Base-by-base conservation (phyloP, 805 yeast genomes). In the Candida broadrunensis region DNA sequence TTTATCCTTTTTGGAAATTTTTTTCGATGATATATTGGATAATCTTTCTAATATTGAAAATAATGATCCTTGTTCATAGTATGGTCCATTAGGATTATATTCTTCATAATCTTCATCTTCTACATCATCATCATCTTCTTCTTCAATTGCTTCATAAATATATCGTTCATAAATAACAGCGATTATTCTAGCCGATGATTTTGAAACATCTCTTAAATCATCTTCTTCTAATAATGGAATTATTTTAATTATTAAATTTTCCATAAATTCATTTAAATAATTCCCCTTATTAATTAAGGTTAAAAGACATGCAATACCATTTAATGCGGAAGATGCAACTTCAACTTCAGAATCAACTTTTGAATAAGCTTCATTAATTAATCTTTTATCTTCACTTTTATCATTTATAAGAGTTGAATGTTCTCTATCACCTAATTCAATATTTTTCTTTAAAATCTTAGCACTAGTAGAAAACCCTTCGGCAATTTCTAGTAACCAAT, bases 1-100 rank as follows among this genome's bases (percentile, higher is more conserved):
- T 55, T 79, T 82, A 45, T 81, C 86, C 52, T 77, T 79, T 49
- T 83, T 83, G 20, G 83, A 75, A 3, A 80, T 54, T 38, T 71
- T 77, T 43, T 81, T 80, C 4, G 81, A 66, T 0, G 85, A 76
- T 17, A 76, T 72, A 33, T 70, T 73, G 1, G 77, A 61, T 33
- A 81, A 61, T 26, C 69, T 60, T 19, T 65, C 63, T 23, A 78
- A 55, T 3, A 65, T 64, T 16, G 58, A 52, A 23, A 65, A 55
- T 8, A 81, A 51, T 19, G 73, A 74, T 36, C 72, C 80, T 24
- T 70, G 73, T 46, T 80, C 83, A 39, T 68, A 63, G 54, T 76
- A 79, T 2, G 85, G 85, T 1, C 70, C 58, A 44, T 70, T 65
- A 14, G 66, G 65, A 45, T 70, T 68, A 44, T 60, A 73, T 14